A percentile compares a stretch with the other conserved stretches of the same genome.
Conservation (phyloP, 495 filamentous ascomycete species). For the Staphylotrichum tortipilum region DNA sequence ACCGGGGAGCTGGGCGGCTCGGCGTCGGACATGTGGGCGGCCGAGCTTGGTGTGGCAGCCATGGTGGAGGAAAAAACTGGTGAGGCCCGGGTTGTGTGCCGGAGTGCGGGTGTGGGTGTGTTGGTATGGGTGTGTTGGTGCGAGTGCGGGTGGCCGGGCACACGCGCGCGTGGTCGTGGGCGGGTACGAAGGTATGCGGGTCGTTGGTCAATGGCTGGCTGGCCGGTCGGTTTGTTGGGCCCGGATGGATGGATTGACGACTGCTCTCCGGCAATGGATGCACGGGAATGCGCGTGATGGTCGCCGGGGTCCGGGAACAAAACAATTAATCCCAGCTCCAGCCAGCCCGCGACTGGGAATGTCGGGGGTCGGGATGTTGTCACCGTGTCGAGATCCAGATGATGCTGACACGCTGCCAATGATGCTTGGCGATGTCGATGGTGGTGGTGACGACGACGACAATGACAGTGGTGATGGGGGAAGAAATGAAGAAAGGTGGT, state of each 20-base stretch:
- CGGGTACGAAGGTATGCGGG: too few species aligned
- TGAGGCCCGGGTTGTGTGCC: background rate
- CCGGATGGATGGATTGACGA: too few species aligned
- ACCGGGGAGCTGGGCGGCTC: conserved; percentile 25
- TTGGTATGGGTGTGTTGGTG: background rate
- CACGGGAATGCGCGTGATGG: background rate
- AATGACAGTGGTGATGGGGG: too few species aligned
- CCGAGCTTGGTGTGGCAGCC: conserved; percentile 27
- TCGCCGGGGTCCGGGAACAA: background rate
- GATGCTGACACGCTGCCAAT: too few species aligned
- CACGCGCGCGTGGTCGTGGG: too few species aligned
- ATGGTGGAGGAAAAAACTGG: conserved; percentile 17
- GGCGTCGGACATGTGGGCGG: conserved; percentile 22
- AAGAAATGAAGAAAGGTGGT: background rate
- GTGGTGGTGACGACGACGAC: background rate
- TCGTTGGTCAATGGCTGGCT: too few species aligned
- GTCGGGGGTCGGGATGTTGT: too few species aligned
- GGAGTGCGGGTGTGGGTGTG: background rate
- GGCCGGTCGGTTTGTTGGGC: background rate
- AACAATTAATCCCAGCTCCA: too few species aligned
- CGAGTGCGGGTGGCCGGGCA: too few species aligned
- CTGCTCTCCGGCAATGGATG: background rate
- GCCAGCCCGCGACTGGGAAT: too few species aligned
- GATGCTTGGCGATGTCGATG: too few species aligned
- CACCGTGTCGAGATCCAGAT: too few species aligned